Evolutionary conservation across 371 early-diverging fungal species (phyloP).

Genomic region (Syncephalastrum contaminatum): DNA sequence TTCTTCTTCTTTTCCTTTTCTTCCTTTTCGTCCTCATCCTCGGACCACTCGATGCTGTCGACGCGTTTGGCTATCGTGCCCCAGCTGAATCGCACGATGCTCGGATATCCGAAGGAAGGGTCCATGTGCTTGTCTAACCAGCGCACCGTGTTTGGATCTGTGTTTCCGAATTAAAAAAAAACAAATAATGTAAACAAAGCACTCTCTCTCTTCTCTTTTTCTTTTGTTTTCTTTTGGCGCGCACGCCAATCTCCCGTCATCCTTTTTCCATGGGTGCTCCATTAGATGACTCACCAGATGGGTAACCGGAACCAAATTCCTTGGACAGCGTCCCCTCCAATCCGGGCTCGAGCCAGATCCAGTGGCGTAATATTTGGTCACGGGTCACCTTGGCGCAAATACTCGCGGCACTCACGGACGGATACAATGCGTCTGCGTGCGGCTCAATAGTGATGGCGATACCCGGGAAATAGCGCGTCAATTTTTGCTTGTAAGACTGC

Average conservation of each 20-base stretch:
- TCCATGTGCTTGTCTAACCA: constrained; percentile 89
- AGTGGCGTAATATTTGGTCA: constrained; percentile 80
- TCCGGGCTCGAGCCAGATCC: constrained; percentile 78
- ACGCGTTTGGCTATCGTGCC: constrained; percentile 81
- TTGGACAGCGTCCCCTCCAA: constrained; percentile 44
- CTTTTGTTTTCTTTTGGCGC: not conserved
- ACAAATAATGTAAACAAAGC: constrained; percentile 1
- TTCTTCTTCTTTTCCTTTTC: constrained; percentile 8
- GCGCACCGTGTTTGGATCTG: constrained; percentile 89
- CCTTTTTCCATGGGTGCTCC: not conserved
- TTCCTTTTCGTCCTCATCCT: constrained; percentile 24
- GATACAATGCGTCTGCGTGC: constrained; percentile 96
- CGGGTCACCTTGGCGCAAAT: constrained; percentile 98
- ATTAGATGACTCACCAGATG: constrained; percentile 58
- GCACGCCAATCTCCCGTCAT: not conserved
- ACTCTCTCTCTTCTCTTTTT: not conserved
- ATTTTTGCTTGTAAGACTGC: constrained; percentile 75
- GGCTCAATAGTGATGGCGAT: constrained; percentile 85
- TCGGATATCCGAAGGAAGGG: constrained; percentile 92
- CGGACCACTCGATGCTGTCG: constrained; percentile 51
- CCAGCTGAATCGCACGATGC: constrained; percentile 96
- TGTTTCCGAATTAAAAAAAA: constrained; percentile 5
- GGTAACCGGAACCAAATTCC: constrained; percentile 96
- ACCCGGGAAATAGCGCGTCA: constrained; percentile 72
- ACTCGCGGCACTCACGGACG: constrained; percentile 98